Percentiles rank a stretch among this genome's conserved stretches.
These are phyloP conservation scores for Adansonia gregorii DNA, from an alignment of 441 rosid species.

Conservation along the genomic window DNA sequence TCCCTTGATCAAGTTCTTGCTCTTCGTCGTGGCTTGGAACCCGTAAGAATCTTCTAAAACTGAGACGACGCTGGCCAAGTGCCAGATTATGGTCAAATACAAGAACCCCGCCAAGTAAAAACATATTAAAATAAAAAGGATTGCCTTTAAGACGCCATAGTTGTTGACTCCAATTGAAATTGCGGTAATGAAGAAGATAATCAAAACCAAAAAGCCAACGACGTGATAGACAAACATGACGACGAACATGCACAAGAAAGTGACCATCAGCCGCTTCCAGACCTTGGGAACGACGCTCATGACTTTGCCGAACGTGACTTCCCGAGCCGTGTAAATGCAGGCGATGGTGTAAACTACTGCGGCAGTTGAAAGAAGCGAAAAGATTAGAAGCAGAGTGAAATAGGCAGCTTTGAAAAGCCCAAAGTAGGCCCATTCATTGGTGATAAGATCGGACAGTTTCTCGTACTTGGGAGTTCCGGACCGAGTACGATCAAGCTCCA, in stretches of 20 bases:
- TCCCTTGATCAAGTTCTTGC: constrained; percentile 46
- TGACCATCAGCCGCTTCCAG: constrained; percentile 56
- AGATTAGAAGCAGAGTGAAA: constrained; percentile 39
- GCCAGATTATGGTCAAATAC: constrained; percentile 51
- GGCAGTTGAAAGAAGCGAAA: constrained; percentile 60
- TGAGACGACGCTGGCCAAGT: constrained; percentile 58
- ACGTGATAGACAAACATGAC: constrained; percentile 38
- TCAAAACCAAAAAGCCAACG: not conserved
- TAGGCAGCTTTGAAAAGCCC: constrained; percentile 43
- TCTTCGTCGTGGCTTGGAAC: constrained; percentile 45
- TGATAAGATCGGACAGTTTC: constrained; percentile 31
- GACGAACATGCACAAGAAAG: constrained; percentile 44
- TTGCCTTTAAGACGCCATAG: too few relatives aligned
- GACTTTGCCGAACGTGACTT: constrained; percentile 42
- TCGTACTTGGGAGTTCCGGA: constrained; percentile 25
- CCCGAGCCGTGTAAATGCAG: constrained; percentile 44
- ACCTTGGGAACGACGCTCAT: constrained; percentile 62
- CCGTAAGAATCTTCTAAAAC: constrained; percentile 59
- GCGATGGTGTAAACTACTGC: constrained; percentile 68
- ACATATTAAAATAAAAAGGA: not conserved
- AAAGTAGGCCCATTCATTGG: constrained; percentile 35
- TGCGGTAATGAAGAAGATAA: not conserved
- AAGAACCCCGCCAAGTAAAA: constrained; percentile 37
- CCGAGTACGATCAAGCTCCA: constrained; percentile 30
- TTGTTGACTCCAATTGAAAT: too few relatives aligned